phyloP scores from a whole-genome alignment of 2,329 filamentous ascomycete genomes.

The Neonectria magnoliae region DNA sequence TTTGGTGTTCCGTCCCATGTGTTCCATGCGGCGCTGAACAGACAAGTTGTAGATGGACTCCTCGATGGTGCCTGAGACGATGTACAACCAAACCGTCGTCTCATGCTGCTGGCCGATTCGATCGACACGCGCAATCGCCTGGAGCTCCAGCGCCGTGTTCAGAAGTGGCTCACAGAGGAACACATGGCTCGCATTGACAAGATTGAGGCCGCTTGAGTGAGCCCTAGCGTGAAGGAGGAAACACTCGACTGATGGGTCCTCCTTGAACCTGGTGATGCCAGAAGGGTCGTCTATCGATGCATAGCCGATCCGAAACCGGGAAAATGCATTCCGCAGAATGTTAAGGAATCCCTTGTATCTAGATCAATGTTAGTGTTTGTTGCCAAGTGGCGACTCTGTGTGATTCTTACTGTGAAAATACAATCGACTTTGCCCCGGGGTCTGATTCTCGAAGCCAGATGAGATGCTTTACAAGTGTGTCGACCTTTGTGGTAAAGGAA shows the following conservation, averaged over 20 bases:
- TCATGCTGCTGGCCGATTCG: conserved; percentile 89
- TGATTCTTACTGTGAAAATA: conserved; percentile 80
- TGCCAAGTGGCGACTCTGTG: neutral
- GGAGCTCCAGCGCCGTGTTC: conserved; percentile 92
- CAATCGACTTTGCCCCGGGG: conserved; percentile 86
- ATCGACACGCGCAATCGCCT: conserved; percentile 94
- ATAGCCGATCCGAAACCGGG: conserved; percentile 76
- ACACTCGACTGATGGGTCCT: conserved; percentile 78
- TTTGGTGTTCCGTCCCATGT: conserved; percentile 65
- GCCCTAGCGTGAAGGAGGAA: conserved; percentile 91
- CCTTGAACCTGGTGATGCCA: conserved; percentile 80
- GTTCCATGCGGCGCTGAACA: conserved; percentile 79
- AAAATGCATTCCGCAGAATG: conserved; percentile 77
- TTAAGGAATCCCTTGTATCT: conserved; percentile 80
- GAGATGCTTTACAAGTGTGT: conserved; percentile 82
- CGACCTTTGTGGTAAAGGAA: conserved; percentile 90
- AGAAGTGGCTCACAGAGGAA: conserved; percentile 94
- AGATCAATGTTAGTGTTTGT: conserved; percentile 19
- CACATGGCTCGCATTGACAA: conserved; percentile 93
- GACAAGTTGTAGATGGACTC: conserved; percentile 91
- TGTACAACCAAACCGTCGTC: conserved; percentile 95
- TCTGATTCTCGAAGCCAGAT: conserved; percentile 87
- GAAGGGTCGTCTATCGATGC: conserved; percentile 74
- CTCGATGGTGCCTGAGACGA: conserved; percentile 91
- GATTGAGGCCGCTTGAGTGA: conserved; percentile 87